These are phyloP conservation scores for Leptographium procerum DNA, from an alignment of 2,329 filamentous ascomycete genomes.

Conservation along the genomic window DNA sequence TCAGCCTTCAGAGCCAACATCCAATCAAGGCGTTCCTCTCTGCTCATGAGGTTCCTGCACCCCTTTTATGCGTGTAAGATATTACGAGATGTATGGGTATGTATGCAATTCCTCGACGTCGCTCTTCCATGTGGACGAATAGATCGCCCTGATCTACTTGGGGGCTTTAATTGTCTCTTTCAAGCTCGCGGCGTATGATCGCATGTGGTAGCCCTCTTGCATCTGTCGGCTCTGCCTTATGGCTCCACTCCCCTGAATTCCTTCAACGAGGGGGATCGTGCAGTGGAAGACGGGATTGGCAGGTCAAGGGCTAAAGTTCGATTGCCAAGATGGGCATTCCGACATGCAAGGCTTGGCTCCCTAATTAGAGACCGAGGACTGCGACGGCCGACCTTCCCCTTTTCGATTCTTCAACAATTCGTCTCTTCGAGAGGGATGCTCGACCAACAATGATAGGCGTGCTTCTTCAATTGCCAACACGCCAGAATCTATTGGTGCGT, in stretches of 20 bases:
- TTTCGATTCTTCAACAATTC: too few species aligned
- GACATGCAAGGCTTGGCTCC: not conserved
- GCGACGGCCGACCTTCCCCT: too few species aligned
- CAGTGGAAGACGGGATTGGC: not conserved
- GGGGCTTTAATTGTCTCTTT: too few species aligned
- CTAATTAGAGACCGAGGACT: too few species aligned
- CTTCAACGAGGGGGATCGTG: not conserved
- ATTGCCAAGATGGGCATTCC: not conserved
- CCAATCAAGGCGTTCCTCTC: not conserved
- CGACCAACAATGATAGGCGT: too few species aligned
- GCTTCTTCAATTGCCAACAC: too few species aligned
- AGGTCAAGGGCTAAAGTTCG: not conserved
- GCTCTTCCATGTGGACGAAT: not conserved
- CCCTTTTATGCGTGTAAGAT: not conserved
- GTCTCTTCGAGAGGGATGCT: not conserved
- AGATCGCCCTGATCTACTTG: too few species aligned
- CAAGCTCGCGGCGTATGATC: not conserved
- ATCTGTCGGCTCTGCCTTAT: not conserved
- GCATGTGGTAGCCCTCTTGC: not conserved
- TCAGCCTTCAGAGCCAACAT: not conserved
- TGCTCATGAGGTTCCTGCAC: not conserved
- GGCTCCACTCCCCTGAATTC: not conserved
- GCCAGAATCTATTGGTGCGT: not conserved
- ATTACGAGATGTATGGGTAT: too few species aligned
- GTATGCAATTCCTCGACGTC: not conserved